Base-by-base conservation (phyloP, 768 basidiomycete genomes). In the Kwoniella bestiolae region DNA sequence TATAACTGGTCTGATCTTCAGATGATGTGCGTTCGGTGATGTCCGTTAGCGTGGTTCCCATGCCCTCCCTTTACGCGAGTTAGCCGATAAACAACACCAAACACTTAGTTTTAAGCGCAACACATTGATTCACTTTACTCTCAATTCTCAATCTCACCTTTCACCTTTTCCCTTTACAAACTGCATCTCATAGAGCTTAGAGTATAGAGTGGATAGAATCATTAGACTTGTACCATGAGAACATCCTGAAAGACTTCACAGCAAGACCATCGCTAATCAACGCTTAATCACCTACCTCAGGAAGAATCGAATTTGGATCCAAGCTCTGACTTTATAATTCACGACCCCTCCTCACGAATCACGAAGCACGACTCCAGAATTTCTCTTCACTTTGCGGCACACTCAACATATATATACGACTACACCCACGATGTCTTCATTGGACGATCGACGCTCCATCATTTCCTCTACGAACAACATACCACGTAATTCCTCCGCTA, bases 401-500 rank as follows among this genome's bases (percentile, higher is more conserved):
- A 9, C 16, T 16, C 14, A 29, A 18, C 29, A 9, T 32, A 18
- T 18, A 21, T 34, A 53, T 34, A 29, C 28, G 34, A 32, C 52
- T 34, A 16, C 4, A 8, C 34, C 26, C 56, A 41, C 38, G 38
- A 41, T 41, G 38, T 14, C 38, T 41, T 41, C 38, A 14, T 18
- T 41, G 38, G 18, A 41, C 18, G 38, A 41, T n/a, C 38, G 8
- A 41, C 12, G 12, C 12, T 18, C 38, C 34, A 5, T 32, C 21
- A 55, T 12, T 21, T 21, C 26, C 49, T 51, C 49, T 7, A 51
- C 12, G 26, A 18, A 58, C 44, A 12, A 29, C 31, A 49, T 60
- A 7, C 31, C 45, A 9, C 58, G 58, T 21, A 60, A 60, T 50
- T 23, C 31, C 6, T 60, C 58, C 14, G 58, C 58, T 34, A 45